phyloP scores from a whole-genome alignment of 2,329 filamentous ascomycete genomes.

The Penicillium sp. region DNA sequence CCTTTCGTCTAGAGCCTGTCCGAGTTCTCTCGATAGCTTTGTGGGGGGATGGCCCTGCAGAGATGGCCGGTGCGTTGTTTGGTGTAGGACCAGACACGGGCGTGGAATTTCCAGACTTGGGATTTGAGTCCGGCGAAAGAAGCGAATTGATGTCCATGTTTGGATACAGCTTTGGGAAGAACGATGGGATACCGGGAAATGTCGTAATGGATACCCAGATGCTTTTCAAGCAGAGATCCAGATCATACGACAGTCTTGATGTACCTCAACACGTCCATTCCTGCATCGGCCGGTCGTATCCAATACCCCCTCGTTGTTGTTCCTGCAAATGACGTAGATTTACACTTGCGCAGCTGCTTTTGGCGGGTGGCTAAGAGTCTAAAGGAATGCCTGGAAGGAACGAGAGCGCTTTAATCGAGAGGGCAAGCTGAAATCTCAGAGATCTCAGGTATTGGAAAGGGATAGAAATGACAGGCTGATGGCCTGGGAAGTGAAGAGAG shows the following conservation, averaged over 20 bases:
- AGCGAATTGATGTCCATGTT: constrained; percentile 51
- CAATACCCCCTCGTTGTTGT: constrained; percentile 19
- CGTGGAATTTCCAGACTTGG: constrained; percentile 38
- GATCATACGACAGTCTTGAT: constrained; percentile 31
- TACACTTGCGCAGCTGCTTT: constrained; percentile 10
- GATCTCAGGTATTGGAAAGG: constrained; percentile 6
- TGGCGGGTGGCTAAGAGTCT: not conserved
- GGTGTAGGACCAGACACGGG: constrained; percentile 30
- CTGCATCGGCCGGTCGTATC: constrained; percentile 31
- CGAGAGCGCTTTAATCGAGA: constrained; percentile 3
- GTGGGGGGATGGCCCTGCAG: constrained; percentile 34
- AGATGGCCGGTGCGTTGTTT: constrained; percentile 26
- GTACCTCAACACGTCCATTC: constrained; percentile 40
- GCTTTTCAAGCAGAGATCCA: constrained; percentile 25
- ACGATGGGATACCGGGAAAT: constrained; percentile 6
- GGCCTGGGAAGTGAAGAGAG: constrained; percentile 16
- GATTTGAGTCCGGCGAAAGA: constrained; percentile 46
- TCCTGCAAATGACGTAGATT: constrained; percentile 9
- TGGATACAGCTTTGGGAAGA: constrained; percentile 5
- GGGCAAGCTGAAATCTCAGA: constrained; percentile 11
- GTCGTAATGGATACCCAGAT: constrained; percentile 18
- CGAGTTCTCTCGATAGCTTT: constrained; percentile 41
- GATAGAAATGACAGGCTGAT: constrained; percentile 18
- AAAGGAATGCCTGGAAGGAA: constrained; percentile 5
- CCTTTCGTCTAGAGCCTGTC: constrained; percentile 33